Evolutionary conservation across 2,329 filamentous ascomycete genomes (phyloP), one percentile per base, ranked within the genome.

Genomic region (Arthrobotrys entomopaga): DNA sequence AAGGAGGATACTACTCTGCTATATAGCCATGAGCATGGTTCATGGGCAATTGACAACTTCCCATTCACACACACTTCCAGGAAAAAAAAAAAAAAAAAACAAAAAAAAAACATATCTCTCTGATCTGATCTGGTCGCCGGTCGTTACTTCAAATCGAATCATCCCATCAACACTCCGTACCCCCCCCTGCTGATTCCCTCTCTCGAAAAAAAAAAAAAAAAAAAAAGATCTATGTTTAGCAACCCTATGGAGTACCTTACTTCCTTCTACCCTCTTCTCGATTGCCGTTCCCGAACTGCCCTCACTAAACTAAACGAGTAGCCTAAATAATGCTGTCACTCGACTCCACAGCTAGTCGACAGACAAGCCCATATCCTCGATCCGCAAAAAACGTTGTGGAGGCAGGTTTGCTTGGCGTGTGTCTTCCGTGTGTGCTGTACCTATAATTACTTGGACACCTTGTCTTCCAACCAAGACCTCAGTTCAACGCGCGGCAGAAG

Each of bases 231-330:
- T 73, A 73, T 73, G 56, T 73, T 73, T 73, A 73, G 69, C 49
- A 73, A 73, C 69, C 61, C 46, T 57, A 38, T 29, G 60, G 20
- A 65, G 58, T 52, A 64, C 54, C 54, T 65, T 58, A 65, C 66
- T 71, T 63, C 61, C 42, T 73, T 73, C 67, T 63, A 54, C 58
- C 48, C 48, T 65, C 60, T 73, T 58, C 61, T 73, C 69, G 60
- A 73, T 66, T 73, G 69, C 42, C 64, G 69, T 73, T 66, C 69
- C 69, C 69, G 69, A 73, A 73, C 22, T 56, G 63, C 53, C 60
- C 60, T 65, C 40, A 49, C 15, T 29, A 53, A 65, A 56, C 61
- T 73, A 73, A 73, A 65, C 63, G 69, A 66, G 56, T 60, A 64
- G 66, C 50, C 66, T 59, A 56, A 59, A 65, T 71, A 56, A 73